phyloP scores from a whole-genome alignment of 2,329 filamentous ascomycete species.

The Immersiporthe knoxdaviesiana region DNA sequence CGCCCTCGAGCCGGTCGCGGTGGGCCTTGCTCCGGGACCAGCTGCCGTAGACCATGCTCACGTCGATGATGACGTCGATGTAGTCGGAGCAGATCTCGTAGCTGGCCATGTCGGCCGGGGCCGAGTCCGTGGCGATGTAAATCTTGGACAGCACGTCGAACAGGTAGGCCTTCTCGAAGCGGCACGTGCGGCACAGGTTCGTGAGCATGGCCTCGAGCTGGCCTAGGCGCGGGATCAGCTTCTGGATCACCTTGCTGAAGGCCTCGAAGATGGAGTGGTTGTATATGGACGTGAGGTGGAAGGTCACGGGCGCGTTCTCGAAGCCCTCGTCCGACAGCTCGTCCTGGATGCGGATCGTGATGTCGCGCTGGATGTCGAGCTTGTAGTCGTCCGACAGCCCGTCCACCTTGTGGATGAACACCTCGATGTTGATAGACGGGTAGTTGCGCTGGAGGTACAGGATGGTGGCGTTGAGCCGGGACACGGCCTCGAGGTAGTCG shows the following conservation, averaged over 20 bases:
- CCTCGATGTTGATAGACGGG: slow-evolving; percentile 93
- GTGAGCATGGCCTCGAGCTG: slow-evolving; percentile 94
- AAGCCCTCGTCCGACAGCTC: slow-evolving; percentile 92
- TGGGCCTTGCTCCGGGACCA: slow-evolving; percentile 65
- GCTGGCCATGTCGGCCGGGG: slow-evolving; percentile 89
- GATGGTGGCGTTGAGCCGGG: slow-evolving; percentile 84
- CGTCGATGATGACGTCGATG: slow-evolving; percentile 97
- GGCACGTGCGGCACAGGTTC: slow-evolving; percentile 88
- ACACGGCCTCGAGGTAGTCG: slow-evolving; percentile 91
- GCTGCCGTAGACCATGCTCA: slow-evolving; percentile 89
- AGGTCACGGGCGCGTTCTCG: slow-evolving; percentile 90
- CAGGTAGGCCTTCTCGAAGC: slow-evolving; percentile 96
- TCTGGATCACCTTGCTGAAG: slow-evolving; percentile 97
- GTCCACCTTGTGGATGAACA: slow-evolving; percentile 99
- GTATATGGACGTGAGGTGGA: slow-evolving; percentile 97
- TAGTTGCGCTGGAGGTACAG: slow-evolving; percentile 86
- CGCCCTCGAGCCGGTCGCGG: slow-evolving; percentile 59
- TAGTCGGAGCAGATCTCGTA: slow-evolving; percentile 99
- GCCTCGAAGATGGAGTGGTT: slow-evolving; percentile 97
- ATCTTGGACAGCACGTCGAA: slow-evolving; percentile 99
- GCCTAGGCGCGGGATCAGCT: slow-evolving; percentile 89
- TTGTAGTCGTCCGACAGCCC: slow-evolving; percentile 97
- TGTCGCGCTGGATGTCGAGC: slow-evolving; percentile 93
- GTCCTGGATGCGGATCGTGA: slow-evolving; percentile 94
- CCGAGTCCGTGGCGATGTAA: slow-evolving; percentile 95